These are phyloP conservation scores for Trichoderma erinaceum DNA, from an alignment of 495 filamentous ascomycete genomes.

Conservation along the genomic window DNA sequence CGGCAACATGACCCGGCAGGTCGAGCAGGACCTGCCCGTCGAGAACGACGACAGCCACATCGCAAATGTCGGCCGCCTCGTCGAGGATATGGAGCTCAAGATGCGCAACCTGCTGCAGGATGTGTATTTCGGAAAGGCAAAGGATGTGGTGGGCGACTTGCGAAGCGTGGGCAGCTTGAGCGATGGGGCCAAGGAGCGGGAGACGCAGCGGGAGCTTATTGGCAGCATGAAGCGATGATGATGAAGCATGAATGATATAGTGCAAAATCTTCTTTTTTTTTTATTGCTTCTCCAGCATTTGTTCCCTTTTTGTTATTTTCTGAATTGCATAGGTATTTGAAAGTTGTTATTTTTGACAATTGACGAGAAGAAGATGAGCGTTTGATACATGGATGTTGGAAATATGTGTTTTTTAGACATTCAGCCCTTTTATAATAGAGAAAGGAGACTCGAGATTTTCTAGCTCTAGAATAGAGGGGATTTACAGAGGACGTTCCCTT, in stretches of 20 bases:
- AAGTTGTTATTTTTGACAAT: no score
- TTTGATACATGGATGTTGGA: no score
- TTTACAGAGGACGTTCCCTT: no score
- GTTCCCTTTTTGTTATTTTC: neutral
- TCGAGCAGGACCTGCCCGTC: conserved; percentile 82
- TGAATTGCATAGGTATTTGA: neutral
- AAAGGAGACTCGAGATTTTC: no score
- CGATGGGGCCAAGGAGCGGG: conserved; percentile 77
- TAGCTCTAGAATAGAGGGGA: no score
- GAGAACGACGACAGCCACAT: conserved; percentile 91
- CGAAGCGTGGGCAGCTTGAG: conserved; percentile 83
- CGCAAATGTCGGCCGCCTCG: conserved; percentile 86
- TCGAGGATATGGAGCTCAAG: conserved; percentile 99
- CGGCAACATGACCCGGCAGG: conserved; percentile 96
- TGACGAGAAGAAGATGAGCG: no score
- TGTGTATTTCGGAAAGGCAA: conserved; percentile 99
- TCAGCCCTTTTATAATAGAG: no score
- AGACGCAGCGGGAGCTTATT: conserved; percentile 89
- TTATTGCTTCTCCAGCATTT: no score
- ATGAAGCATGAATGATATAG: neutral
- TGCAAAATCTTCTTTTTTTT: no score
- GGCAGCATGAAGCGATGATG: conserved; percentile 53
- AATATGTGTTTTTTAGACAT: no score
- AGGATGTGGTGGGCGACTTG: conserved; percentile 97
- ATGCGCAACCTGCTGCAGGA: conserved; percentile 98